Evolutionary conservation across 2,329 filamentous ascomycete genomes (phyloP).

Genomic region (Stemphylium beticola): DNA sequence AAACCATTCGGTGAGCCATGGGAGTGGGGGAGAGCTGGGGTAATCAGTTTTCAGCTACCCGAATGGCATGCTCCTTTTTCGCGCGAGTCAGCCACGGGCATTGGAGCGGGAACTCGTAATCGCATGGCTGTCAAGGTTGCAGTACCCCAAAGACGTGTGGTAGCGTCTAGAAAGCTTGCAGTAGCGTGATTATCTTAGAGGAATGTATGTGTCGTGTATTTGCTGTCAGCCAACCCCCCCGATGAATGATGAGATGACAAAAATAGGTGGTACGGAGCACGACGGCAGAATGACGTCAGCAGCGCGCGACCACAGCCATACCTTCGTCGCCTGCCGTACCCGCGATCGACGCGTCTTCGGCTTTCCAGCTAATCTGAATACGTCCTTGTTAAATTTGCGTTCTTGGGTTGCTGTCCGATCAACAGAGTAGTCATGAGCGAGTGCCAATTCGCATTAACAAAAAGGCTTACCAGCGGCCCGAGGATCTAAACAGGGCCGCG

Average conservation of each 20-base stretch:
- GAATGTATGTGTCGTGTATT: background rate
- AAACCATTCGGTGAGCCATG: slow-evolving; percentile 8
- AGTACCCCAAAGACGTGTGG: background rate
- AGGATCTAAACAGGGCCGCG: background rate
- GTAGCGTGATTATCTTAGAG: background rate
- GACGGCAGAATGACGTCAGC: slow-evolving; percentile 10
- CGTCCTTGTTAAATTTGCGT: background rate
- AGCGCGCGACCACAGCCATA: background rate
- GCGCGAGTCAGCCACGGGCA: background rate
- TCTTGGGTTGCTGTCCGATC: background rate
- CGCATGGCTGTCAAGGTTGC: background rate
- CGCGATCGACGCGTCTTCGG: background rate
- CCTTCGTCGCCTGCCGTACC: background rate
- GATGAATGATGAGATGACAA: slow-evolving; percentile 1
- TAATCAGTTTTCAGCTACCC: background rate
- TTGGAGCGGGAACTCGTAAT: background rate
- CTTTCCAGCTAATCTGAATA: background rate
- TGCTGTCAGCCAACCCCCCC: background rate
- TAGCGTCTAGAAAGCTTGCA: background rate
- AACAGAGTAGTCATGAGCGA: background rate
- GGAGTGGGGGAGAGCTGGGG: background rate
- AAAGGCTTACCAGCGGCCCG: background rate
- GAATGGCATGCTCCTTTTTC: background rate
- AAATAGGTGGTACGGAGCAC: background rate
- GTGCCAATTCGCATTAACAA: background rate